Conservation (phyloP, 345 rosid genomes). For the Brassica nigra region DNA sequence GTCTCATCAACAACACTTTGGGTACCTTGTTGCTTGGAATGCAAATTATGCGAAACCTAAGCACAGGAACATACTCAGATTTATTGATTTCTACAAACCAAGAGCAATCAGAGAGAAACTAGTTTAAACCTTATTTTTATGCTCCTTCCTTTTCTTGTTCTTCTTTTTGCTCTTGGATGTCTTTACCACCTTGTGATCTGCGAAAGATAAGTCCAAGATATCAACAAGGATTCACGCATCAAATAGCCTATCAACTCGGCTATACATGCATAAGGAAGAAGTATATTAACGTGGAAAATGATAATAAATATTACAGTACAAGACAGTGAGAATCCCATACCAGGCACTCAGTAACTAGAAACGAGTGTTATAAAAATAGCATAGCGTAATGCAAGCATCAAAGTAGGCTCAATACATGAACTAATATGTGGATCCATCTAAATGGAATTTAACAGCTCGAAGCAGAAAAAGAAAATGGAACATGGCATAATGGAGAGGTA, state of each 20-base stretch:
- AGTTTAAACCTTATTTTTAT: slow-evolving; percentile 57
- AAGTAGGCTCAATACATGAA: slow-evolving; percentile 5
- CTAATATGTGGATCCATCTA: neutral
- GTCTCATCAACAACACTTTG: slow-evolving; percentile 40
- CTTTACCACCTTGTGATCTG: slow-evolving; percentile 74
- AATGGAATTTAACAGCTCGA: neutral
- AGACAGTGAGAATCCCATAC: neutral
- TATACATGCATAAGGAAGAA: neutral
- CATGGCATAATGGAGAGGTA: neutral
- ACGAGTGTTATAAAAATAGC: neutral
- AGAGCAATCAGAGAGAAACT: slow-evolving; percentile 18
- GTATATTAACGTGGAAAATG: neutral
- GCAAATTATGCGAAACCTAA: slow-evolving; percentile 53
- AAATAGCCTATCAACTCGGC: neutral
- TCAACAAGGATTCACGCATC: neutral
- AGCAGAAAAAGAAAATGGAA: neutral
- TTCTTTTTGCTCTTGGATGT: slow-evolving; percentile 72
- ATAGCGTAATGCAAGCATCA: neutral
- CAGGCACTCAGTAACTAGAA: neutral
- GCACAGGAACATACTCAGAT: slow-evolving; percentile 27
- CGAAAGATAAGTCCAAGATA: neutral
- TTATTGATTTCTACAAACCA: slow-evolving; percentile 21
- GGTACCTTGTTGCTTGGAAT: slow-evolving; percentile 43
- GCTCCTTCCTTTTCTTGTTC: slow-evolving; percentile 63
- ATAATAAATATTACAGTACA: neutral